Evolutionary conservation across 177 flowering plant species (phyloP), one percentile per base, ranked within the genome.

Genomic region (Vitis hybrid): DNA sequence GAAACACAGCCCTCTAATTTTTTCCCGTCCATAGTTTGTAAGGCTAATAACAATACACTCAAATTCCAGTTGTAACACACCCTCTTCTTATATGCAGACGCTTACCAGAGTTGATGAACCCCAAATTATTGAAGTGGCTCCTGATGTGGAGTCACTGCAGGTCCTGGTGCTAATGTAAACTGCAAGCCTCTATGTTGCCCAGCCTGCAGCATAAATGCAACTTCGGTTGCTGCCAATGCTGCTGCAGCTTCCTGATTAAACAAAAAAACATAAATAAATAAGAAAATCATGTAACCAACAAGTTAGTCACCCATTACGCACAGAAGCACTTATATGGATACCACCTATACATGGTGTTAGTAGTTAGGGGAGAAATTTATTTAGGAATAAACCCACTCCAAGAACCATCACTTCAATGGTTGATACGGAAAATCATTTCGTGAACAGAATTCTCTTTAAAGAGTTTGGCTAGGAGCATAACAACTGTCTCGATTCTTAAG

Each of bases 221-320:
- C 85, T 69, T 82, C 85, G 5, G 81, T 72, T 65, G 87, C 86
- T 60, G 85, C 81, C 62, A 83, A 57, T 24, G 83, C 83, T 64
- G 88, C 88, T 21, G 87, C 86, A 58, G 77, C 86, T 73, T 87
- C 87, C 87, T 83, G 84, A 19, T 40, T 62, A 10, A 55, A 50
- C 62, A 73, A n/a, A 66, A 60, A 56, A 15, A 56, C n/a, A 55
- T 59, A 59, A 49, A 48, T 7, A 73, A 49, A 52, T 9, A 14
- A 30, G 14, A 40, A 40, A 7, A 40, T 40, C 11, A 57, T 56
- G 18, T 6, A 56, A 56, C 60, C 60, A 16, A n/a, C 60, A 56
- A 56, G 0, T 14, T 40, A 6, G 8, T 40, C 48, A 40, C 48
- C 48, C 48, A 6, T 40, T 40, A 40, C 48, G 6, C 48, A 40